Evolutionary conservation across 2,329 filamentous ascomycete genomes (phyloP).

Genomic region (Ustilaginoidea virens): DNA sequence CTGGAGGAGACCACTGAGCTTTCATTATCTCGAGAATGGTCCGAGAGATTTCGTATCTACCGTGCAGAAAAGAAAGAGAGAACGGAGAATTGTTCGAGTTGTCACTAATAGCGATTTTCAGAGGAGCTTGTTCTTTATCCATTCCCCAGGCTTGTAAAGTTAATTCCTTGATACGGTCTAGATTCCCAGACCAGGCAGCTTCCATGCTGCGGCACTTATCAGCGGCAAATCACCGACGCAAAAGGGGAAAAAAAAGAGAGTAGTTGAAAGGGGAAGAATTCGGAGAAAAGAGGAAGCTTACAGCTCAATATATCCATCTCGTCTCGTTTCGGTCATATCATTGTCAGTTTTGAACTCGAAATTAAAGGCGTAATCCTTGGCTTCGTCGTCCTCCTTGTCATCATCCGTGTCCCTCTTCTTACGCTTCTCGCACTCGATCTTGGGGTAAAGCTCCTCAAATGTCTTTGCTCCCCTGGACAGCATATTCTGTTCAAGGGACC

Average conservation of each 20-base stretch:
- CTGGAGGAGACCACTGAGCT: constrained; percentile 47
- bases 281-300: too few relatives aligned
- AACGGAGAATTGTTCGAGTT: constrained; percentile 40
- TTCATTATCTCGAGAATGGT: constrained; percentile 55
- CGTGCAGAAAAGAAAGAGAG: constrained; percentile 49
- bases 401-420: constrained; percentile 2
- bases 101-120: constrained; percentile 49
- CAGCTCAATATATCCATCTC: constrained; percentile 46
- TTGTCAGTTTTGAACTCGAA: constrained; percentile 37
- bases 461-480: constrained; percentile 46
- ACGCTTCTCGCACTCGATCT: constrained; percentile 18
- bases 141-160: constrained; percentile 45
- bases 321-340: constrained; percentile 38
- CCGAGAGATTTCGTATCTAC: constrained; percentile 47
- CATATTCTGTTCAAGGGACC: constrained; percentile 38
- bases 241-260: not conserved
- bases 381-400: constrained; percentile 6
- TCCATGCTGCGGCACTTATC: constrained; percentile 37
- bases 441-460: constrained; percentile 48
- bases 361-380: constrained; percentile 27
- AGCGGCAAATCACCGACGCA: not conserved
- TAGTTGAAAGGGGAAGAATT: constrained; percentile 6
- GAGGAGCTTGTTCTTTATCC: constrained; percentile 36
- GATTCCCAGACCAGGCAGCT: constrained; percentile 56
- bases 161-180: constrained; percentile 47